Conservation (phyloP, 495 filamentous ascomycete species). For the Immersiella caudata region DNA sequence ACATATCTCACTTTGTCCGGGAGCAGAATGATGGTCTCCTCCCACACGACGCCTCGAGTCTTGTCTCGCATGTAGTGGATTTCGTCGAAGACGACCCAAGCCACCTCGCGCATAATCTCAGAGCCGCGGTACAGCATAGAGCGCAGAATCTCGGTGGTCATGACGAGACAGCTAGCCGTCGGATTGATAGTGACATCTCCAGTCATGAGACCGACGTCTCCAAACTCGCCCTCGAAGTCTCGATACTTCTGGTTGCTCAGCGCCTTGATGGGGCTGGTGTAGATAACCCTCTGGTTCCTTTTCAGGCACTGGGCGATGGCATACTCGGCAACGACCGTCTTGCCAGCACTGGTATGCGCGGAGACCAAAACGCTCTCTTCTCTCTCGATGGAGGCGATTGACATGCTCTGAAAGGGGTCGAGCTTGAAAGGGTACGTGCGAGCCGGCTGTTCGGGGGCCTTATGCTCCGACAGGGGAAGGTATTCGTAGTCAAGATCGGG, state of each 20-base stretch:
- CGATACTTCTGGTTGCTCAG: conserved; percentile 98
- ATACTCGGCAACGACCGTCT: conserved; percentile 97
- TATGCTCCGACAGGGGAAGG: conserved; percentile 87
- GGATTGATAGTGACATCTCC: conserved; percentile 99
- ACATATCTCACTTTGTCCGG: conserved; percentile 98
- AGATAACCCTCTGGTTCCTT: conserved; percentile 96
- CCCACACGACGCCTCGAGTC: conserved; percentile 94
- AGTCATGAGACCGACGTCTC: conserved; percentile 97
- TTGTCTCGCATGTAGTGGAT: conserved; percentile 98
- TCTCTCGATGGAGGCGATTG: conserved; percentile 89
- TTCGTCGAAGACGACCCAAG: conserved; percentile 97
- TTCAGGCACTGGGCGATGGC: conserved; percentile 97
- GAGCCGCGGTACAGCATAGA: conserved; percentile 98
- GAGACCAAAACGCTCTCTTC: conserved; percentile 96
- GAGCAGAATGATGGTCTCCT: conserved; percentile 95
- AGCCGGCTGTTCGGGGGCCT: conserved; percentile 80
- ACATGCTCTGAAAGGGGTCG: conserved; percentile 94
- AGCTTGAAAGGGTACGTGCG: conserved; percentile 83
- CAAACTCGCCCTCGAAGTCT: conserved; percentile 93
- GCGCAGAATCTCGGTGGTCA: conserved; percentile 98
- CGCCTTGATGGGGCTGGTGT: conserved; percentile 98
- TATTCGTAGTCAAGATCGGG: conserved; percentile 84
- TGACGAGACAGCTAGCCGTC: conserved; percentile 94
- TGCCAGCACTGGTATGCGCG: conserved; percentile 95
- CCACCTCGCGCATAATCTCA: conserved; percentile 98